These are phyloP conservation scores for Apophysomyces variabilis DNA, from an alignment of 371 early-diverging fungal species.

Conservation along the genomic window DNA sequence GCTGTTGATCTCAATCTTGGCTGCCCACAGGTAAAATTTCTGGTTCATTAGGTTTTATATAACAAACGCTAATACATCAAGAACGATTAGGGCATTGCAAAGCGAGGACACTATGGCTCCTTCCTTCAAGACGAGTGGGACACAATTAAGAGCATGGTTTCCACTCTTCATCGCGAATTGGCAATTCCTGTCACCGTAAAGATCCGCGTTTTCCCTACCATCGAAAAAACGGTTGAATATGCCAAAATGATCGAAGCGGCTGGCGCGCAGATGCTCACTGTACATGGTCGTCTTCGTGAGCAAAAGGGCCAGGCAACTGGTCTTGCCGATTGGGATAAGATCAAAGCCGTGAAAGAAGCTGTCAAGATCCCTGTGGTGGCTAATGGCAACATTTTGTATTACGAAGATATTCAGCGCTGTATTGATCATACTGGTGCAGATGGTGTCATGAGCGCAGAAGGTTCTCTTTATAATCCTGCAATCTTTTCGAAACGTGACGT, in stretches of 20 bases:
- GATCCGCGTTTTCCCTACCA: slow-evolving; percentile 92
- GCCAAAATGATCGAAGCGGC: slow-evolving; percentile 97
- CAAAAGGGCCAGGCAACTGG: slow-evolving; percentile 98
- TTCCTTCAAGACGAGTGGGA: slow-evolving; percentile 98
- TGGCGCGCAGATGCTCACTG: slow-evolving; percentile 93
- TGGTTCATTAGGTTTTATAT: not conserved
- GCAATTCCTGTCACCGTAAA: slow-evolving; percentile 98
- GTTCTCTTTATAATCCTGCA: slow-evolving; percentile 92
- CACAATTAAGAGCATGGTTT: slow-evolving; percentile 77
- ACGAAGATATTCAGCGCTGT: slow-evolving; percentile 88
- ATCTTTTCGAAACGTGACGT: slow-evolving; percentile 66
- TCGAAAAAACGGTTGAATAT: slow-evolving; percentile 93
- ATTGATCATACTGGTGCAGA: slow-evolving; percentile 90
- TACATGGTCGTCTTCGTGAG: slow-evolving; percentile 96
- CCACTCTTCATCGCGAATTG: slow-evolving; percentile 78
- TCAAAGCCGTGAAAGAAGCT: slow-evolving; percentile 88
- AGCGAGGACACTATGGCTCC: slow-evolving; percentile 94
- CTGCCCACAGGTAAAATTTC: slow-evolving; percentile 77
- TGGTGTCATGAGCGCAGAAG: slow-evolving; percentile 98
- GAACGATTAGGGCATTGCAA: slow-evolving; percentile 81
- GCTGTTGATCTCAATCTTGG: slow-evolving; percentile 99
- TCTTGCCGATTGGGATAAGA: slow-evolving; percentile 97
- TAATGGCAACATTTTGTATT: slow-evolving; percentile 97
- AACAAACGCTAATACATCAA: not conserved
- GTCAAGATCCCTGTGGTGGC: slow-evolving; percentile 94